phyloP scores from a whole-genome alignment of 768 basidiomycete species.

The Rossbeevera mucosa region DNA sequence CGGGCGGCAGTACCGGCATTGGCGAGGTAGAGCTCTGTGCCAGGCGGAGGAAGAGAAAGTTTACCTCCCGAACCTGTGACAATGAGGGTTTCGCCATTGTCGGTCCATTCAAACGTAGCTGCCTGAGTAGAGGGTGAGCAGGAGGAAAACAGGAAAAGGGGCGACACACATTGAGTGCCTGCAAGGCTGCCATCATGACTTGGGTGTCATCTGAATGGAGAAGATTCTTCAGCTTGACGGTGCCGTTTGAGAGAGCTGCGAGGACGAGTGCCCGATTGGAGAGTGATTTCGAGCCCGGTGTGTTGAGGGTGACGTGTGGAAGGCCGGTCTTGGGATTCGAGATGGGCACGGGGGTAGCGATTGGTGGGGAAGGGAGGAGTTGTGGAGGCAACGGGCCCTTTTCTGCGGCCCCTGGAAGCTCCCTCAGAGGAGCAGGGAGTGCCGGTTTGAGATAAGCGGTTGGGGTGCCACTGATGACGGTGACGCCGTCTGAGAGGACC shows the following conservation, averaged over 20 bases:
- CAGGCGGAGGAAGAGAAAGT: constrained; percentile 69
- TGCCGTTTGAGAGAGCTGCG: constrained; percentile 86
- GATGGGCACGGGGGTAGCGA: neutral
- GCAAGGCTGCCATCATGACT: constrained; percentile 96
- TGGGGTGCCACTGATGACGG: constrained; percentile 66
- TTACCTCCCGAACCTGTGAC: constrained; percentile 83
- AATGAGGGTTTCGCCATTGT: constrained; percentile 91
- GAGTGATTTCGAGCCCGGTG: constrained; percentile 95
- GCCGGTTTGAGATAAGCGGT: constrained; percentile 31
- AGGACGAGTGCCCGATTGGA: constrained; percentile 92
- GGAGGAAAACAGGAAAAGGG: neutral
- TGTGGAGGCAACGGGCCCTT: constrained; percentile 20
- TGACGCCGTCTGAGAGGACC: constrained; percentile 76
- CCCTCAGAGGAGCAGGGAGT: constrained; percentile 40
- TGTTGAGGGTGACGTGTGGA: constrained; percentile 63
- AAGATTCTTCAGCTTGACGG: constrained; percentile 83
- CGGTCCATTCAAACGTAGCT: constrained; percentile 91
- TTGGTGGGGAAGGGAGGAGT: constrained; percentile 10
- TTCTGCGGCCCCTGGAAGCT: constrained; percentile 14
- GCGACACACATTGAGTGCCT: constrained; percentile 68
- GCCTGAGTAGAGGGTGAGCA: constrained; percentile 47
- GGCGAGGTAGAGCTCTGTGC: constrained; percentile 89
- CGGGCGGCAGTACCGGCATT: constrained; percentile 98
- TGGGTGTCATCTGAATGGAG: constrained; percentile 98
- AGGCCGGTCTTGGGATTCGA: constrained; percentile 1